Base-by-base conservation (phyloP, 2,329 filamentous ascomycete genomes). In the Fusarium begoniae region DNA sequence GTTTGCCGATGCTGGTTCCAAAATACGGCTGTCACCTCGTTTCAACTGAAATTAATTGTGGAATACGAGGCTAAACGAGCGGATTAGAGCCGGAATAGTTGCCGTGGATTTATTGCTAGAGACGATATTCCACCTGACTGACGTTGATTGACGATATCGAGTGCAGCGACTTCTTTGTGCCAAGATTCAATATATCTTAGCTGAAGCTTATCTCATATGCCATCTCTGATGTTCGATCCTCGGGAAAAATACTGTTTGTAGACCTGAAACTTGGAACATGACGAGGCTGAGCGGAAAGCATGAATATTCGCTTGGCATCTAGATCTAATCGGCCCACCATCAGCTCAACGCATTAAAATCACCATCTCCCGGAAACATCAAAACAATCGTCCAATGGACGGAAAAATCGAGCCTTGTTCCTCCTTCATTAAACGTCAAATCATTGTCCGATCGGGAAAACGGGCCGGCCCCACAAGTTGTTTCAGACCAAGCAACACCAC, bases 401-500 rank as follows among this genome's bases (percentile, higher is more conserved):
- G 75, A 76, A 77, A 75, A 77, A 61, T 48, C 58, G 35, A 50
- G 28, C 59, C 63, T 66, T 55, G 47, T 58, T 66, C 74, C 69
- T 53, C 63, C 54, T 73, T 73, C 71, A 77, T 77, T 68, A 66
- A 70, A 66, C 48, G 37, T 24, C 32, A 41, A 75, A 47, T 60
- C 47, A 65, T 74, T 63, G 43, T 41, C 51, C 63, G 69, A 76
- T 71, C 38, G 47, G 43, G 40, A 26, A 37, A 30, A 24, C 53
- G 73, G 66, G 41, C 50, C 28, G 66, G 59, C 44, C 44, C 57
- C 62, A 61, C 55, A 64, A 70, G 44, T 47, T 66, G 75, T 77
- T 77, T 78, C 75, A 77, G 72, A 68, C 58, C 54, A 62, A 53
- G 50, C 65, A 63, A 66, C 65, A 73, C 65, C 38, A 45, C 47